phyloP scores from a whole-genome alignment of 768 basidiomycete species.

The Naganishia kalamii region DNA sequence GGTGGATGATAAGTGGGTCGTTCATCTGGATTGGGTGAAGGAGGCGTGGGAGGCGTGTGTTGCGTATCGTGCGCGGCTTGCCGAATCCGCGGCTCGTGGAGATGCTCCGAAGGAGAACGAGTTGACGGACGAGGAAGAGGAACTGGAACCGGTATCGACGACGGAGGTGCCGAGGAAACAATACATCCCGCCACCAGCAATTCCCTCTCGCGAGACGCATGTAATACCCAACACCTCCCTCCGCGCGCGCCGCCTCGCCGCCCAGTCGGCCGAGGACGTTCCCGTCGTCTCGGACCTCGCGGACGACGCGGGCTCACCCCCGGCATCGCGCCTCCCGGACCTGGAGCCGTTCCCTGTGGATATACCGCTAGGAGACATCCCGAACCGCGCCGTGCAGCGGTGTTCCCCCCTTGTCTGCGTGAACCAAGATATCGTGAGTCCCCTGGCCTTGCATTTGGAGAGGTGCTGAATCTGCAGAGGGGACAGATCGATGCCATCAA shows the following conservation, averaged over 20 bases:
- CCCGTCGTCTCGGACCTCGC: conserved; percentile 3
- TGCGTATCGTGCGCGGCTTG: conserved; percentile 13
- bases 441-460: neutral
- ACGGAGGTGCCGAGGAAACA: neutral
- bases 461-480: neutral
- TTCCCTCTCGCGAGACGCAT: conserved; percentile 1
- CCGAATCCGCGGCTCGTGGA: neutral
- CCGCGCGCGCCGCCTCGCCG: neutral
- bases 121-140: neutral
- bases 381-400: conserved; percentile 32
- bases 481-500: conserved; percentile 42
- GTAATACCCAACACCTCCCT: conserved; percentile 4
- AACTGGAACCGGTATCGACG: conserved; percentile 2
- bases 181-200: conserved; percentile 2
- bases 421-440: conserved; percentile 46
- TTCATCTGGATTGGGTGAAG: conserved; percentile 32
- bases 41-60: conserved; percentile 31
- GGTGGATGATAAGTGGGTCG: conserved; percentile 28
- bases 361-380: conserved; percentile 35
- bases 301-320: neutral
- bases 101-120: neutral
- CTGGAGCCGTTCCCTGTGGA: conserved; percentile 31
- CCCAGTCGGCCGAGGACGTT: neutral
- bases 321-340: conserved; percentile 20
- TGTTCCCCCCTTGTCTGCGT: conserved; percentile 39